phyloP scores from a whole-genome alignment of 2,329 filamentous ascomycete species.

The Furcasterigmium furcatum region DNA sequence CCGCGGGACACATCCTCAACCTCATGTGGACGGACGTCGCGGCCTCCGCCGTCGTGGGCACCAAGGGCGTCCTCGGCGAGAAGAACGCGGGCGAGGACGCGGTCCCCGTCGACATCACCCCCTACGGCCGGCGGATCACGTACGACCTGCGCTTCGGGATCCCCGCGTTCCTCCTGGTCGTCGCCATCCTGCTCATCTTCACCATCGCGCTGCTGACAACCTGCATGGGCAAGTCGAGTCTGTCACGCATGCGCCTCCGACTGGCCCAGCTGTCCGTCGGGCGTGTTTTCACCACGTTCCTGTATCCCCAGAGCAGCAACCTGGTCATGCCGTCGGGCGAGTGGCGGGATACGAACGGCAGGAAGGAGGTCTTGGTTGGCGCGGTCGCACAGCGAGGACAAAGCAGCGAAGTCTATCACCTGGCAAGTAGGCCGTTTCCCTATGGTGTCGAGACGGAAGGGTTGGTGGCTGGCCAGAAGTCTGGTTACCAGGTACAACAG shows the following conservation, averaged over 20 bases:
- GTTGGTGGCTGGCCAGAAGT: too few species aligned
- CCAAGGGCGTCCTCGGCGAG: constrained; percentile 16
- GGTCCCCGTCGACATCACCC: constrained; percentile 16
- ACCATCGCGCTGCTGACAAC: background rate
- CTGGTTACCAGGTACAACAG: too few species aligned
- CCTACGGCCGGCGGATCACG: constrained; percentile 21
- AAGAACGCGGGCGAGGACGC: constrained; percentile 11
- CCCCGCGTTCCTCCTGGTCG: constrained; percentile 22
- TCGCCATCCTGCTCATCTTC: background rate
- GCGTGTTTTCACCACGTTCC: constrained; percentile 12
- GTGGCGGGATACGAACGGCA: constrained; percentile 7
- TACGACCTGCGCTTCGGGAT: constrained; percentile 28
- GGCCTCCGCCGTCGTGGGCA: constrained; percentile 38
- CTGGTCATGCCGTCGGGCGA: constrained; percentile 10
- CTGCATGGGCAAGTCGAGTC: background rate
- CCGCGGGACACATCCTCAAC: constrained; percentile 32
- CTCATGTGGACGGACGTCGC: constrained; percentile 41
- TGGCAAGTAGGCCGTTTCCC: too few species aligned
- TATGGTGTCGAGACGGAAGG: too few species aligned
- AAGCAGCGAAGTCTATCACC: background rate
- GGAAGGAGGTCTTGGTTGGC: constrained; percentile 3
- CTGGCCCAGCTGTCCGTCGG: constrained; percentile 13
- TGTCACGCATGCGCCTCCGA: constrained; percentile 6
- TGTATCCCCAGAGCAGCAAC: constrained; percentile 11
- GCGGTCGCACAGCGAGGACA: constrained; percentile 2